A percentile compares a stretch with the other conserved stretches of the same genome.
phyloP scores from a whole-genome alignment of 306 rosid genomes.

The Prunus mira region DNA sequence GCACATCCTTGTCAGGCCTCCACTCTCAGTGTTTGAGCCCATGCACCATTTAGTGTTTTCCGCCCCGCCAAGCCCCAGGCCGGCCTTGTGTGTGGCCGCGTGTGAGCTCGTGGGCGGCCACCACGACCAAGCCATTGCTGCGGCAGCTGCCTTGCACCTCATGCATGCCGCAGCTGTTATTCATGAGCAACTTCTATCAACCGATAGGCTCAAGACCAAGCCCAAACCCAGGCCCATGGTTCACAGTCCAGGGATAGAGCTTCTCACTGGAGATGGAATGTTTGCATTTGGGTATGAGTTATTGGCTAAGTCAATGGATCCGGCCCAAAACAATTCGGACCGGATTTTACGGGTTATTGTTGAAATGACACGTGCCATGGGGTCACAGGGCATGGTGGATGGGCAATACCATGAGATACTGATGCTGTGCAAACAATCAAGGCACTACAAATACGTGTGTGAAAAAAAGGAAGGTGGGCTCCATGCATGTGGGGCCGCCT shows the following conservation, averaged over 20 bases:
- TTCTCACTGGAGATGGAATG: too few relatives aligned
- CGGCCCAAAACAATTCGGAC: conserved; percentile 29
- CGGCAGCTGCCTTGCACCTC: conserved; percentile 62
- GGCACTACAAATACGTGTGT: neutral
- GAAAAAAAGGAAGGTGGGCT: conserved; percentile 53
- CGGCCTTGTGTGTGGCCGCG: neutral
- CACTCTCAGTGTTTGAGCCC: neutral
- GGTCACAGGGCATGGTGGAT: too few relatives aligned
- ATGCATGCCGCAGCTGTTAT: conserved; percentile 28
- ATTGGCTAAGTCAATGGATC: conserved; percentile 32
- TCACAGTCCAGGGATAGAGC: conserved; percentile 7
- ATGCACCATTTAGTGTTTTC: neutral
- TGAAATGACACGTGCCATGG: conserved; percentile 46
- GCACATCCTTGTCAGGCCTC: neutral
- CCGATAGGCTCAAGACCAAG: conserved; percentile 22
- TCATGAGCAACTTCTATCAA: conserved; percentile 43
- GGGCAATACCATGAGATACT: conserved; percentile 15
- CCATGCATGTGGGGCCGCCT: conserved; percentile 74
- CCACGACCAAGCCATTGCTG: conserved; percentile 47
- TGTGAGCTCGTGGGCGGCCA: neutral
- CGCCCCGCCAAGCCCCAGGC: neutral
- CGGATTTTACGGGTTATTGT: neutral
- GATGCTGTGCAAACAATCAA: conserved; percentile 4
- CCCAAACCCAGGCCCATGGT: conserved; percentile 13
- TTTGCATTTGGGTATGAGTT: conserved; percentile 20